phyloP scores from a whole-genome alignment of 768 basidiomycete species.

The Auricularia sp. region DNA sequence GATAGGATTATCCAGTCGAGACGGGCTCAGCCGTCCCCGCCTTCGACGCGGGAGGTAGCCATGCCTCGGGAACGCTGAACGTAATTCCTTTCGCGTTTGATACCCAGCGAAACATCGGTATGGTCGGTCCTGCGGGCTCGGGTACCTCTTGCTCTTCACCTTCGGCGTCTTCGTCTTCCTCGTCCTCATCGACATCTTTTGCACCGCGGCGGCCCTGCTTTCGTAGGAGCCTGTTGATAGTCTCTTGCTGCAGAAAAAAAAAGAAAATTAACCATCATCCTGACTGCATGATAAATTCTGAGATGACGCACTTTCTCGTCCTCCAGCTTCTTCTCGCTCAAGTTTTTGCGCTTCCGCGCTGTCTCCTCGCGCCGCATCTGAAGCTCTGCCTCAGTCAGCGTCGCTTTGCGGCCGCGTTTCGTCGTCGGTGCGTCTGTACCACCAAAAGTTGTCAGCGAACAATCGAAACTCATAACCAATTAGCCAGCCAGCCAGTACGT shows the following conservation, averaged over 20 bases:
- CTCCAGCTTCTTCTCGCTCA: constrained; percentile 74
- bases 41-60: background rate
- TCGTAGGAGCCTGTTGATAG: constrained; percentile 80
- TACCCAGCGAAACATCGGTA: constrained; percentile 66
- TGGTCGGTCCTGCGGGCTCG: constrained; percentile 16
- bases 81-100: constrained; percentile 36
- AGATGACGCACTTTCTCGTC: constrained; percentile 58
- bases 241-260: constrained; percentile 48
- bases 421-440: constrained; percentile 5
- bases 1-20: too few relatives aligned
- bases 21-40: too few relatives aligned
- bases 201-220: constrained; percentile 47
- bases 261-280: background rate
- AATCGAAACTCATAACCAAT: constrained; percentile 3
- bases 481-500: background rate
- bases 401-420: constrained; percentile 46
- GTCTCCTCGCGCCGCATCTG: constrained; percentile 71
- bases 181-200: constrained; percentile 28
- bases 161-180: constrained; percentile 30
- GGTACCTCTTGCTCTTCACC: constrained; percentile 27
- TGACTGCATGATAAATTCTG: too few relatives aligned
- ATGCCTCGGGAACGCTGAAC: background rate
- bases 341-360: constrained; percentile 67
- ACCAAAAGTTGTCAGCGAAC: background rate
- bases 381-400: constrained; percentile 60